Evolutionary conservation across 495 filamentous ascomycete genomes (phyloP).

Genomic region (Letharia lupina): DNA sequence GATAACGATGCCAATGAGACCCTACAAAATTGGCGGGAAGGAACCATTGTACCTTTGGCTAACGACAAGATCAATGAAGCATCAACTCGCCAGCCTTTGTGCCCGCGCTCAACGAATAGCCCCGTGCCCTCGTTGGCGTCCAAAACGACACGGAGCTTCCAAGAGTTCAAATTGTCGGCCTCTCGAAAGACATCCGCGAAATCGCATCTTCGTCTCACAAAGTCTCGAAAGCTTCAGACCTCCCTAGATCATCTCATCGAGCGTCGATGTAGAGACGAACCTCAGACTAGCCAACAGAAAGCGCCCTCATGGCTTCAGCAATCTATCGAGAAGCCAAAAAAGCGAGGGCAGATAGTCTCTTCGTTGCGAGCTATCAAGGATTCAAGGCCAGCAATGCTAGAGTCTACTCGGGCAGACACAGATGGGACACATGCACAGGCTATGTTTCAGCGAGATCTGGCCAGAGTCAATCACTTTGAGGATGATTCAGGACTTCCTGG

Average conservation of each 20-base stretch:
- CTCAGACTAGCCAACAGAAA: too few species aligned
- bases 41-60: conserved; percentile 48
- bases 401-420: conserved; percentile 14
- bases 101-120: conserved; percentile 32
- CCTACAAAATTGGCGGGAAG: conserved; percentile 68
- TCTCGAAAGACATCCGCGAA: background rate
- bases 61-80: conserved; percentile 23
- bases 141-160: background rate
- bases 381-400: conserved; percentile 27
- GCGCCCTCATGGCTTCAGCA: background rate
- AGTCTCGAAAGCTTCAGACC: conserved; percentile 16
- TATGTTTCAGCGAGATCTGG: conserved; percentile 18
- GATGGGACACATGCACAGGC: conserved; percentile 16
- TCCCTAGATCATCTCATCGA: conserved; percentile 6
- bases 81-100: conserved; percentile 22
- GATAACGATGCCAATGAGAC: conserved; percentile 63
- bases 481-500: conserved; percentile 10
- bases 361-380: conserved; percentile 11
- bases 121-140: conserved; percentile 1
- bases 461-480: conserved; percentile 17
- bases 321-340: background rate
- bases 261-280: background rate
- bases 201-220: background rate
- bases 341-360: conserved; percentile 14
- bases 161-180: background rate